Evolutionary conservation across 1,284 basidiomycete species (phyloP), one percentile per base, ranked within the genome.

Genomic region (Ceraceosorus bombacis): DNA sequence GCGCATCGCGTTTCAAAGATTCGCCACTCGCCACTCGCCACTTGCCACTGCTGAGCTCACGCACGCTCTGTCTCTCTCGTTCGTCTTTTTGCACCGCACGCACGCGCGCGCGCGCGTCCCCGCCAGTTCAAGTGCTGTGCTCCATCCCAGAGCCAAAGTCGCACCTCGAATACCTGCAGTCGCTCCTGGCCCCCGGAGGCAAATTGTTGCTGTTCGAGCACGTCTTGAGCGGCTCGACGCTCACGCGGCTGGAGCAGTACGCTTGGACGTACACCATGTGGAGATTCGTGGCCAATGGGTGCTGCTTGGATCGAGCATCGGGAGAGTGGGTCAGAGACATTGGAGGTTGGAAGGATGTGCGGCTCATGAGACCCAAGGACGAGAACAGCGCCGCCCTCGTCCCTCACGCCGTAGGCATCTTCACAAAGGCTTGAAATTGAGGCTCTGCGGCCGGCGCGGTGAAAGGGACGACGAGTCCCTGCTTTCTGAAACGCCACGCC

Each of bases 151-250:
- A 69, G 1, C 70, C 68, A 6, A 64, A 72, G 52, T 41, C 53
- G 3, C 70, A 71, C 46, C 58, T 73, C 12, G 51, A 59, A 2
- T 65, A 59, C 57, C 54, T 70, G 9, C 67, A 66, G 50, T 56
- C 57, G 15, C 60, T 69, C 4, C 55, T 72, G 38, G 67, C 68
- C 49, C 65, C 67, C 5, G 70, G 70, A 2, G 71, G 71, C 4
- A 62, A 68, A 52, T 59, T 73, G 41, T 46, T 73, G 9, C 38
- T 73, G 13, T 72, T 72, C 17, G 71, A 73, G 57, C 71, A 73
- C 58, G 67, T 69, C 7, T 61, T 50, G 4, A 66, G 64, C 53
- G 61, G 60, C 17, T 59, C 67, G 15, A 43, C 41, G 0, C 55
- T 62, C 0, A 65, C 69, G 1, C 58, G 63, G 2, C 2, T 60